Conservation (phyloP, 192 early-diverging fungal genomes). For the Backusella sp. region DNA sequence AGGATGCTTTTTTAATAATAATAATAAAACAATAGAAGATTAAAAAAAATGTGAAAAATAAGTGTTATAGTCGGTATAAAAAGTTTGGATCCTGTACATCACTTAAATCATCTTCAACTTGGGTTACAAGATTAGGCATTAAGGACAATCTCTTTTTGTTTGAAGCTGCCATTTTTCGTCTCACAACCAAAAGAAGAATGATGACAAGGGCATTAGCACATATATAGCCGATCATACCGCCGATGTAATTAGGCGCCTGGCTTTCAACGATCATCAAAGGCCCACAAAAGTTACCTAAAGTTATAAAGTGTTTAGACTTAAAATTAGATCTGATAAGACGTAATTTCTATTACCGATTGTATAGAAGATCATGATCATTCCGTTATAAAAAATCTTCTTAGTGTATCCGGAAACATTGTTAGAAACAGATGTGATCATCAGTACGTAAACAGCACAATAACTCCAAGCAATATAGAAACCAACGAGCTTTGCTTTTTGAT, state of each 20-base stretch:
- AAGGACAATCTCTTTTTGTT: slow-evolving; percentile 12
- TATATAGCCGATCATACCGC: slow-evolving; percentile 10
- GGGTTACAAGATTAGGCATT: background rate
- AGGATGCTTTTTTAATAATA: background rate
- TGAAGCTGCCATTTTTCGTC: slow-evolving; percentile 2
- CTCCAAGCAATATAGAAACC: slow-evolving; percentile 27
- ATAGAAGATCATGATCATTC: slow-evolving; percentile 20
- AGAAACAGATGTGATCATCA: slow-evolving; percentile 18
- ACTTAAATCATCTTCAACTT: slow-evolving; percentile 21
- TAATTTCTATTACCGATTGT: slow-evolving; percentile 9
- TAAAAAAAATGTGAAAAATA: background rate
- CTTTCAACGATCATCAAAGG: slow-evolving; percentile 16
- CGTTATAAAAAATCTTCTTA: slow-evolving; percentile 29
- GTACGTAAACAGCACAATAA: slow-evolving; percentile 17
- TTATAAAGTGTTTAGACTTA: background rate
- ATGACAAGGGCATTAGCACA: background rate
- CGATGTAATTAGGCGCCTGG: slow-evolving; percentile 8
- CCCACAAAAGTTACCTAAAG: slow-evolving; percentile 16
- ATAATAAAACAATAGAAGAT: background rate
- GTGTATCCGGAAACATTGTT: slow-evolving; percentile 32
- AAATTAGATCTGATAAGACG: background rate
- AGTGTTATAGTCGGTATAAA: slow-evolving; percentile 5
- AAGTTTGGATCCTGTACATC: slow-evolving; percentile 19
- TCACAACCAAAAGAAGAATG: background rate
- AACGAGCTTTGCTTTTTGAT: slow-evolving; percentile 8